Evolutionary conservation across 176 grass and related monocot species (phyloP).

Genomic region (Carex scoparia): DNA sequence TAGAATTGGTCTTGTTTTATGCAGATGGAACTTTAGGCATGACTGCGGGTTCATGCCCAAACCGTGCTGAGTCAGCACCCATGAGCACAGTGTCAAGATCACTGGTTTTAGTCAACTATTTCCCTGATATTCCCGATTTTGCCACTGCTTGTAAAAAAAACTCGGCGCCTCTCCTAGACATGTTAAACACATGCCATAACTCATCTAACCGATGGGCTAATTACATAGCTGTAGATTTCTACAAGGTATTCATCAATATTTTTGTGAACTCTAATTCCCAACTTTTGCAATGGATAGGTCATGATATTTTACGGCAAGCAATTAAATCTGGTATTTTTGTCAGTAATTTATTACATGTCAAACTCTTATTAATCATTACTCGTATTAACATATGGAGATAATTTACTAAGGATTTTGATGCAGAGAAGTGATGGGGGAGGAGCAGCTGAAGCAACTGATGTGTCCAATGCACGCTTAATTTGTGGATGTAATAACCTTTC

Average conservation of each 20-base stretch:
- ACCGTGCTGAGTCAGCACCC: conserved; percentile 58
- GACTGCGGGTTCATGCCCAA: conserved; percentile 48
- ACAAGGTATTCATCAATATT: conserved; percentile 44
- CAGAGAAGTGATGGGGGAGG: conserved; percentile 80
- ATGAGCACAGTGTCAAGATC: conserved; percentile 80
- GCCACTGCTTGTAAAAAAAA: conserved; percentile 68
- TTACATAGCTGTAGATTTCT: conserved; percentile 87
- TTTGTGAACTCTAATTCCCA: background rate
- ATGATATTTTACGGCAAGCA: background rate
- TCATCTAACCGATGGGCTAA: conserved; percentile 59
- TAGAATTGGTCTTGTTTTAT: background rate
- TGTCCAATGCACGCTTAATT: conserved; percentile 53
- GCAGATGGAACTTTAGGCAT: conserved; percentile 79
- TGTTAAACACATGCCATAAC: conserved; percentile 50
- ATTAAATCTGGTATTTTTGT: background rate
- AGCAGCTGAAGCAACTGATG: conserved; percentile 58
- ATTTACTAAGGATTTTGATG: background rate
- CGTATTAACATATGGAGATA: background rate
- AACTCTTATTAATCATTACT: background rate
- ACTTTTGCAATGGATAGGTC: background rate
- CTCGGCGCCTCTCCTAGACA: conserved; percentile 50
- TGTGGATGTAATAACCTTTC: conserved; percentile 58
- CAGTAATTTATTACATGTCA: background rate
- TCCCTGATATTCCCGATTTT: conserved; percentile 43
- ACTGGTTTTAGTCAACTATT: conserved; percentile 86